Evolutionary conservation across 345 rosid genomes (phyloP), one percentile per base, ranked within the genome.

Genomic region (Brassica juncea): DNA sequence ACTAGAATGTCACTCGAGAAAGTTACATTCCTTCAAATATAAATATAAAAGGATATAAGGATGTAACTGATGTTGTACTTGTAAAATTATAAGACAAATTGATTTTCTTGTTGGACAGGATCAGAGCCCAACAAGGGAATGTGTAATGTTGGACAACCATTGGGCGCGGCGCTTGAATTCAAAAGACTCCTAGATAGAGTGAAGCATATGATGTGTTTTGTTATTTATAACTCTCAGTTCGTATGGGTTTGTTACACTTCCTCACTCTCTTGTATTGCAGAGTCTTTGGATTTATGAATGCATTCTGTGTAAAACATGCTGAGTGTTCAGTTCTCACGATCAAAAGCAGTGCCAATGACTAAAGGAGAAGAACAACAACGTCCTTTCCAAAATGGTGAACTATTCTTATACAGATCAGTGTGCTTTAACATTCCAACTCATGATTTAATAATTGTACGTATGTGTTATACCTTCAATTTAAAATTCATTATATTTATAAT

Each of bases 311-410:
- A 19, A 19, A 32, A 89, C 92, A 94, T 82, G 96, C 97, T 0
- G 92, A 92, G 70, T 92, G 97, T 81, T 98, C 99, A 8, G 94
- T 91, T 4, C 61, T 94, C 66, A 82, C 91, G 1, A 89, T 94
- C 85, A 92, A 94, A 80, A 94, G 99, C 62, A 85, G 80, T 0
- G 86, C 91, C 3, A 92, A 87, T 19, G 91, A 94, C 77, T 19
- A 19, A 19, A 19, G 19, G 19, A 19, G 19, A 19, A 19, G 19
- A 19, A 82, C 91, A 12, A 28, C 8, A 4, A 30, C 32, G 7
- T 10, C n/a, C 12, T 21, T 74, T 6, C 35, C 37, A 21, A 66
- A 54, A 4, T 54, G 37, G 37, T 54, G 0, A 10, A 54, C 72
- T 54, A 64, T 49, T 70, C 52, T 71, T 44, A 32, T 34, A 32